Conservation (phyloP, 2,329 filamentous ascomycete species). For the Rhinocladiella mackenziei region DNA sequence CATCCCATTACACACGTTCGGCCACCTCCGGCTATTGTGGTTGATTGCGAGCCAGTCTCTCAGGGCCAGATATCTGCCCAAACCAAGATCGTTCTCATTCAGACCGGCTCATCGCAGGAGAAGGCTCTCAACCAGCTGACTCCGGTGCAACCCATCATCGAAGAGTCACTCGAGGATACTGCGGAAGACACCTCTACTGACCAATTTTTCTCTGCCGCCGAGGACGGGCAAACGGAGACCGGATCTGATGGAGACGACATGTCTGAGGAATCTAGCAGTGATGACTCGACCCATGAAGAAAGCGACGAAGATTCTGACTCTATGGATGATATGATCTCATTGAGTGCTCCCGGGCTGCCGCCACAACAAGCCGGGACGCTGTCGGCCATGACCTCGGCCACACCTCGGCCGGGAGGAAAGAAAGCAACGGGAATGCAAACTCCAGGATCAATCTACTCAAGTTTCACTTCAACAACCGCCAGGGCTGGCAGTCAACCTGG, state of each 20-base stretch:
- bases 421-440: slow-evolving; percentile 72
- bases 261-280: slow-evolving; percentile 61
- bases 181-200: slow-evolving; percentile 84
- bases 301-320: slow-evolving; percentile 83
- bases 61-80: slow-evolving; percentile 74
- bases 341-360: slow-evolving; percentile 73
- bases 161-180: slow-evolving; percentile 56
- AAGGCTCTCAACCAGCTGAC: slow-evolving; percentile 43
- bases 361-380: slow-evolving; percentile 74
- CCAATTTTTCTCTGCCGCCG: slow-evolving; percentile 86
- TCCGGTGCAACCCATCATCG: slow-evolving; percentile 51
- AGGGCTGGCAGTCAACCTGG: slow-evolving; percentile 68
- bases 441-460: slow-evolving; percentile 84
- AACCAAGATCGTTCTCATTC: slow-evolving; percentile 75
- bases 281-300: slow-evolving; percentile 47
- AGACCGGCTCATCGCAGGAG: slow-evolving; percentile 48
- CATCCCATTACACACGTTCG: slow-evolving; percentile 84
- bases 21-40: slow-evolving; percentile 78
- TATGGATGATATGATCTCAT: slow-evolving; percentile 86
- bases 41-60: slow-evolving; percentile 89
- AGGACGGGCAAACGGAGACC: slow-evolving; percentile 58
- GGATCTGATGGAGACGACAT: slow-evolving; percentile 51
- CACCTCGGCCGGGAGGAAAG: slow-evolving; percentile 69
- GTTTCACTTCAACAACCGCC: slow-evolving; percentile 77
- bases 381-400: slow-evolving; percentile 74